Percentiles rank a stretch among this genome's conserved stretches.
Evolutionary conservation across 2,329 filamentous ascomycete genomes (phyloP).

Genomic region (Plenodomus tracheiphilus): DNA sequence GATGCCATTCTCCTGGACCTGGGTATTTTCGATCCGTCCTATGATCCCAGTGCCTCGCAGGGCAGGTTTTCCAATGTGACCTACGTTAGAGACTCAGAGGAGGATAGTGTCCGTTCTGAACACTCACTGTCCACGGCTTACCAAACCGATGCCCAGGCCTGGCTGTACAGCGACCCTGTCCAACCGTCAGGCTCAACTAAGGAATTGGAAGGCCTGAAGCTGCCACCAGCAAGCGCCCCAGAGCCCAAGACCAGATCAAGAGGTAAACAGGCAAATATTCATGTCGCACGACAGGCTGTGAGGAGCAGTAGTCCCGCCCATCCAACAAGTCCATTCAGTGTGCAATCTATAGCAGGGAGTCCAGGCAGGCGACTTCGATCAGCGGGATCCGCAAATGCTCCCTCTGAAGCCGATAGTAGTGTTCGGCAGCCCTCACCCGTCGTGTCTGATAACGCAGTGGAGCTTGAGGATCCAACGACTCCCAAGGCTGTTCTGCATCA

Average conservation of each 20-base stretch:
- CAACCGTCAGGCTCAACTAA: conserved; percentile 1
- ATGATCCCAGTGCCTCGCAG: conserved; percentile 26
- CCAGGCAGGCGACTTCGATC: conserved; percentile 9
- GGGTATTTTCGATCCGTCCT: conserved; percentile 20
- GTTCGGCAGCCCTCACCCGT: conserved; percentile 11
- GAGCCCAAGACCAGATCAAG: conserved; percentile 1
- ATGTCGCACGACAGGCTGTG: neutral
- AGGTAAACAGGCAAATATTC: conserved; percentile 3
- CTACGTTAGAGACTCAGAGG: conserved; percentile 38
- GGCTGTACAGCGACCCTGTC: conserved; percentile 14
- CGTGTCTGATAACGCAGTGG: neutral
- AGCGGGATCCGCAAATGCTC: conserved; percentile 2
- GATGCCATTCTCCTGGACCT: neutral
- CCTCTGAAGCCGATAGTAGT: conserved; percentile 12
- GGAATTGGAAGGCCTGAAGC: conserved; percentile 3
- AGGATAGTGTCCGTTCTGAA: conserved; percentile 34
- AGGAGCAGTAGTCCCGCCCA: conserved; percentile 7
- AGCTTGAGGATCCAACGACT: conserved; percentile 4
- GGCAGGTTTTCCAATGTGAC: conserved; percentile 27
- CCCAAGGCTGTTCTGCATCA: conserved; percentile 3
- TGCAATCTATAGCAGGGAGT: conserved; percentile 5
- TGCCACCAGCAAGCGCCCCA: conserved; percentile 8
- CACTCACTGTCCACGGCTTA: conserved; percentile 30
- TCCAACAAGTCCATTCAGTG: conserved; percentile 3
- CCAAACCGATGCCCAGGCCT: conserved; percentile 24